phyloP scores from a whole-genome alignment of 2,329 filamentous ascomycete species.

The Monosporascus ibericus region DNA sequence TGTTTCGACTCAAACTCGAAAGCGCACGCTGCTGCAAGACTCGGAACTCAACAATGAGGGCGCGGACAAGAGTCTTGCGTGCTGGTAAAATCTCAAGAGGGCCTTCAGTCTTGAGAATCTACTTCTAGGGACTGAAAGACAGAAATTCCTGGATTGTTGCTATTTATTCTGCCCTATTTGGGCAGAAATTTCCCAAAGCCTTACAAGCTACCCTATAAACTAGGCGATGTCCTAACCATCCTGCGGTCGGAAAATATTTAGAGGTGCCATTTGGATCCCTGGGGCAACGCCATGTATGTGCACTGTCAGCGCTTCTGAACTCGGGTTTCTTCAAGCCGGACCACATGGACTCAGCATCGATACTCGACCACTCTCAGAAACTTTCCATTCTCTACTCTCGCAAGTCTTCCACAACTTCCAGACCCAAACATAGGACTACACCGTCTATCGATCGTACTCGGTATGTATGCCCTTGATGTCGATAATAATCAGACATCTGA shows the following conservation, averaged over 20 bases:
- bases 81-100: slow-evolving; percentile 3
- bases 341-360: no score
- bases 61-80: not conserved
- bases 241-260: not conserved
- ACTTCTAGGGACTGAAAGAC: not conserved
- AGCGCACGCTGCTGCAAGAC: not conserved
- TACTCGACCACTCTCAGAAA: no score
- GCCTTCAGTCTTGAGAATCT: slow-evolving; percentile 4
- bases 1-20: not conserved
- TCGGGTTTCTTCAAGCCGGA: no score
- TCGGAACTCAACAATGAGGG: not conserved
- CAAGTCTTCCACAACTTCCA: no score
- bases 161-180: not conserved
- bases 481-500: not conserved
- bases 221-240: not conserved
- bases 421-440: no score
- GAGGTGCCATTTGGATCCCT: no score
- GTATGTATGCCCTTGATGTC: no score
- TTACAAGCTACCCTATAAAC: not conserved
- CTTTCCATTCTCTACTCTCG: no score
- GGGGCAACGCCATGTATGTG: no score
- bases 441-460: no score
- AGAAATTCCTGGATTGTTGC: not conserved
- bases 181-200: not conserved
- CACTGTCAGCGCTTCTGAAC: no score